Percentiles rank a stretch among this genome's conserved stretches.
Conservation (phyloP, 139 green algal species). For the Astrephomene gubernaculifera region DNA sequence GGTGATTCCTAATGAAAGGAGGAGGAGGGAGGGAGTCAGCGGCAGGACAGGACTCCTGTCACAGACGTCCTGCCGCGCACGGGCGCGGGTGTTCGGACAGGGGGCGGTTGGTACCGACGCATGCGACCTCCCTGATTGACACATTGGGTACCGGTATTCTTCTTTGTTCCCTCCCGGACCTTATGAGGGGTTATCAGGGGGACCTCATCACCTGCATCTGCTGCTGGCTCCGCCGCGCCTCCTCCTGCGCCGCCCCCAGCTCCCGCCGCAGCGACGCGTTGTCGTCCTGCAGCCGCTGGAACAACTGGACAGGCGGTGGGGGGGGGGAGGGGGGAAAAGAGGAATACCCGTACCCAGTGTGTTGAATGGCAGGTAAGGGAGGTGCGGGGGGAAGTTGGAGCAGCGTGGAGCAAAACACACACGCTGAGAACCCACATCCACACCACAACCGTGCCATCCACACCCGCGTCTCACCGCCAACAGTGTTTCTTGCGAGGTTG, state of each 20-base stretch:
- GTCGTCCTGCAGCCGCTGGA: background rate
- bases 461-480: background rate
- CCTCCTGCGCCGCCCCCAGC: constrained; percentile 10
- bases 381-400: no score
- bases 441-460: background rate
- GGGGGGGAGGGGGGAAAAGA: background rate
- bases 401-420: background rate
- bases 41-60: background rate
- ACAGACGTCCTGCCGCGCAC: no score
- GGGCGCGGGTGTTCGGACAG: no score
- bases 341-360: no score
- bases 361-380: no score
- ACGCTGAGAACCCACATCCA: background rate
- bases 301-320: background rate
- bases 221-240: background rate
- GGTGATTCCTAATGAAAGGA: no score
- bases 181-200: no score
- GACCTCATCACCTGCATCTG: background rate
- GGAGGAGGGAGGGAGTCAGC: background rate
- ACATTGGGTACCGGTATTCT: no score
- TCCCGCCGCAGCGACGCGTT: background rate
- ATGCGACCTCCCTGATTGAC: no score
- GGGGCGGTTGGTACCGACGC: no score
- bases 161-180: no score
- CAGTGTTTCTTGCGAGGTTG: background rate